Evolutionary conservation across 2,329 filamentous ascomycete genomes (phyloP).

Genomic region (Cladosporium colombiae): DNA sequence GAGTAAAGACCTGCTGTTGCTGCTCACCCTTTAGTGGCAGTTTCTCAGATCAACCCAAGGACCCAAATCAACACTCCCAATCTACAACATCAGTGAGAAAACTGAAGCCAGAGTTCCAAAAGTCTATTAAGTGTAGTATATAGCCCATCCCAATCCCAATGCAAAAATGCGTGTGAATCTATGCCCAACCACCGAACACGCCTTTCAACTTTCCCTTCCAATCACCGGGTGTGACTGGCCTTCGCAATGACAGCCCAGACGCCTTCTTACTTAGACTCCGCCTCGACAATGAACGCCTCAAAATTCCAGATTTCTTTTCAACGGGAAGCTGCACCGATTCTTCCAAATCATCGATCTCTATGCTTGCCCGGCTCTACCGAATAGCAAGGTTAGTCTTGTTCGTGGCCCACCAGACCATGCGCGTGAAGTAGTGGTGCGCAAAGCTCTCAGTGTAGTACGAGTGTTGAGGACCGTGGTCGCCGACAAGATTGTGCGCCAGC

Average conservation of each 20-base stretch:
- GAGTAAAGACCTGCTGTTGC: too few relatives aligned
- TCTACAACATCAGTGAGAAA: not conserved
- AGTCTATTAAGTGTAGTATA: constrained; percentile 6
- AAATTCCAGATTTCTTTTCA: not conserved
- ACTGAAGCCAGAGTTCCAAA: not conserved
- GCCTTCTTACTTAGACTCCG: not conserved
- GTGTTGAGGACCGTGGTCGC: constrained; percentile 74
- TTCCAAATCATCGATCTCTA: not conserved
- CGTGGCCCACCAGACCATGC: constrained; percentile 55
- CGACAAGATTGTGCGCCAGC: constrained; percentile 88
- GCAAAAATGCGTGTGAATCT: not conserved
- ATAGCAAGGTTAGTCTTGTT: constrained; percentile 11
- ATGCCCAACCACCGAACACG: constrained; percentile 2
- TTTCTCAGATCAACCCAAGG: not conserved
- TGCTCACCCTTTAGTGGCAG: not conserved
- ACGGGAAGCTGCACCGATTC: not conserved
- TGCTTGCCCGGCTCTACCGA: constrained; percentile 1
- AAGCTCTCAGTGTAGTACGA: constrained; percentile 85
- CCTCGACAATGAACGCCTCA: not conserved
- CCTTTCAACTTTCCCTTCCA: constrained; percentile 14
- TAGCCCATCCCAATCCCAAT: not conserved
- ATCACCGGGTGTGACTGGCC: not conserved
- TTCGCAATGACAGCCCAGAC: not conserved
- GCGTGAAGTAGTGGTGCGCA: constrained; percentile 73
- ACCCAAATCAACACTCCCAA: not conserved